Evolutionary conservation across 1,139 yeast genomes (phyloP), one percentile per base, ranked within the genome.

Genomic region (Magnusiomyces tetraspermus): DNA sequence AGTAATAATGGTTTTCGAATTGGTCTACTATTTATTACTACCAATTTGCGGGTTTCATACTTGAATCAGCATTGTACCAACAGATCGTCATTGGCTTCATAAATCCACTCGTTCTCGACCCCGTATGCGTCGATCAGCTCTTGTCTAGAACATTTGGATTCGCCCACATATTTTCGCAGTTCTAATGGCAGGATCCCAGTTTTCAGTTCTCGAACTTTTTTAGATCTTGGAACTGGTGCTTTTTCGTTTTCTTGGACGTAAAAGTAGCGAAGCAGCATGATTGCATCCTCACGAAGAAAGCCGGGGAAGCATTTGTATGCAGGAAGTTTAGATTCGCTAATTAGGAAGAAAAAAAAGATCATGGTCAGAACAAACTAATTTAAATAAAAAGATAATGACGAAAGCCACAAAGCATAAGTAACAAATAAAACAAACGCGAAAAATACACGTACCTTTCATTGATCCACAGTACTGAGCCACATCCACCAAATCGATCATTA

Each of bases 401-500:
- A n/a, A n/a, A n/a, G n/a, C n/a, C n/a, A n/a, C n/a, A n/a, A n/a
- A n/a, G n/a, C n/a, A n/a, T n/a, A n/a, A n/a, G n/a, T n/a, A n/a
- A n/a, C n/a, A n/a, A n/a, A n/a, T n/a, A n/a, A n/a, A n/a, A n/a
- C n/a, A n/a, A n/a, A n/a, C n/a, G n/a, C n/a, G n/a, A n/a, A n/a
- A n/a, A n/a, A n/a, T n/a, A n/a, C 11, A 38, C 52, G 37, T 37
- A 50, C 52, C 33, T 19, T 22, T 33, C 13, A 61, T 60, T 8
- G 73, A 70, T 0, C 61, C 58, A 57, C 24, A 88, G 68, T 1
- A 92, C 94, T 0, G 96, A 83, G 0, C 98, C 97, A 65, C 90
- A 89, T 0, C 98, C 98, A 0, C 98, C 98, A 71, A 92, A 92
- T 50, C 98, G 71, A 59, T 92, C 97, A 65, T 92, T 92, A 0